These are phyloP conservation scores for Candida michaelii DNA, from an alignment of 805 yeast genomes.

Conservation along the genomic window DNA sequence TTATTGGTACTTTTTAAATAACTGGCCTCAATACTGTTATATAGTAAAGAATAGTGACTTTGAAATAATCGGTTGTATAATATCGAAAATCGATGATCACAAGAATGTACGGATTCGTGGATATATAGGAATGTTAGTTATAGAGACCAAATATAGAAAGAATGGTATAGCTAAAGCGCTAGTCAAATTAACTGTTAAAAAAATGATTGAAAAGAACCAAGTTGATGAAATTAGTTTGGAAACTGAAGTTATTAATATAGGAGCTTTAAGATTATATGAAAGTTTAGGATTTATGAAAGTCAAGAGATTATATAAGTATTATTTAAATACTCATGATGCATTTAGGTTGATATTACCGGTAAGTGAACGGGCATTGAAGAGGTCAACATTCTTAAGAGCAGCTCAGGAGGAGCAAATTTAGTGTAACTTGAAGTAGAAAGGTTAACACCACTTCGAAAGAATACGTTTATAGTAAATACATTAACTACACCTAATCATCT, in stretches of 20 bases:
- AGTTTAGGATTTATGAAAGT: constrained; percentile 72
- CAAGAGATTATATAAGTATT: constrained; percentile 81
- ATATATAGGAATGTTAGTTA: constrained; percentile 95
- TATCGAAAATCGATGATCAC: constrained; percentile 79
- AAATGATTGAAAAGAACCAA: constrained; percentile 55
- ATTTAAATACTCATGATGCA: constrained; percentile 91
- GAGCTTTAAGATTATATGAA: constrained; percentile 71
- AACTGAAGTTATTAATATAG: constrained; percentile 79
- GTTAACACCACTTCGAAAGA: too few species aligned
- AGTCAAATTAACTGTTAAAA: constrained; percentile 59
- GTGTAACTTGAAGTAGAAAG: too few species aligned
- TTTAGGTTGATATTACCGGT: constrained; percentile 82
- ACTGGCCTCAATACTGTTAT: constrained; percentile 86
- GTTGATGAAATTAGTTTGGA: constrained; percentile 94
- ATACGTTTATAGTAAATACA: constrained; percentile 1
- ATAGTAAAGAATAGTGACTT: constrained; percentile 48
- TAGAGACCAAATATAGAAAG: constrained; percentile 68
- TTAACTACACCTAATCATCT: constrained; percentile 52
- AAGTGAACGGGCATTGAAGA: constrained; percentile 45
- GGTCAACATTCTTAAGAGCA: constrained; percentile 42
- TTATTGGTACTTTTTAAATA: constrained; percentile 82
- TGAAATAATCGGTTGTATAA: constrained; percentile 73
- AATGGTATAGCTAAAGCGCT: constrained; percentile 78
- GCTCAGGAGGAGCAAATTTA: neutral
- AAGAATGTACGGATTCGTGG: constrained; percentile 75